phyloP scores from a whole-genome alignment of 2,329 filamentous ascomycete genomes.

The Grosmannia serpens region DNA sequence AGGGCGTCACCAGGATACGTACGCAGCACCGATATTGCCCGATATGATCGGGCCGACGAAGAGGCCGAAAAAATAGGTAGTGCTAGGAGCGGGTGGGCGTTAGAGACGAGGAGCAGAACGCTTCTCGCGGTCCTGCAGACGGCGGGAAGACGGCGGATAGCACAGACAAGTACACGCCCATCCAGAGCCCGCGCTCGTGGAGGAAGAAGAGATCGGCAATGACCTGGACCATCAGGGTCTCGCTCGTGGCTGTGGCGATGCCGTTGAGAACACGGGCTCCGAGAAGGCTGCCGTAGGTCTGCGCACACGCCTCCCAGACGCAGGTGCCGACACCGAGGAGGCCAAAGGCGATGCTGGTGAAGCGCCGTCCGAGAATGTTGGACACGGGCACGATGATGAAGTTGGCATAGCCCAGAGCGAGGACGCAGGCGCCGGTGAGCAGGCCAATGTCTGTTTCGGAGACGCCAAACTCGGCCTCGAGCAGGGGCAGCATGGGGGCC shows the following conservation, averaged over 20 bases:
- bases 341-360: constrained; percentile 19
- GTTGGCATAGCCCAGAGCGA: constrained; percentile 23
- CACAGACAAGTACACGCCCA: constrained; percentile 28
- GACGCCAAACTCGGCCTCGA: constrained; percentile 18
- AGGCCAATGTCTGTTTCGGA: constrained; percentile 21
- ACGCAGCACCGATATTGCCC: constrained; percentile 36
- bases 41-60: constrained; percentile 30
- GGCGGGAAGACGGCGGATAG: background rate
- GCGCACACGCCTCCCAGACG: constrained; percentile 42
- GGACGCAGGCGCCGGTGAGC: constrained; percentile 21
- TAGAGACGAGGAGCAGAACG: background rate
- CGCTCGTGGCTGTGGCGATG: constrained; percentile 47
- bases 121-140: too few relatives aligned
- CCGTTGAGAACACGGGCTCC: constrained; percentile 50
- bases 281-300: constrained; percentile 49
- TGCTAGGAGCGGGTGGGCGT: constrained; percentile 3
- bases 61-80: constrained; percentile 31
- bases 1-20: background rate
- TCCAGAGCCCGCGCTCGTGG: constrained; percentile 39
- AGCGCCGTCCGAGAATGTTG: constrained; percentile 21
- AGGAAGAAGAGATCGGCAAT: constrained; percentile 46
- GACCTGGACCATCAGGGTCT: constrained; percentile 49
- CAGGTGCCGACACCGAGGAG: constrained; percentile 28
- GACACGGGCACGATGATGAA: constrained; percentile 22
- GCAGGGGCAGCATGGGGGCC: constrained; percentile 33